Evolutionary conservation across 176 grass and related monocot species (phyloP).

Genomic region (Aegilops sharonensis): DNA sequence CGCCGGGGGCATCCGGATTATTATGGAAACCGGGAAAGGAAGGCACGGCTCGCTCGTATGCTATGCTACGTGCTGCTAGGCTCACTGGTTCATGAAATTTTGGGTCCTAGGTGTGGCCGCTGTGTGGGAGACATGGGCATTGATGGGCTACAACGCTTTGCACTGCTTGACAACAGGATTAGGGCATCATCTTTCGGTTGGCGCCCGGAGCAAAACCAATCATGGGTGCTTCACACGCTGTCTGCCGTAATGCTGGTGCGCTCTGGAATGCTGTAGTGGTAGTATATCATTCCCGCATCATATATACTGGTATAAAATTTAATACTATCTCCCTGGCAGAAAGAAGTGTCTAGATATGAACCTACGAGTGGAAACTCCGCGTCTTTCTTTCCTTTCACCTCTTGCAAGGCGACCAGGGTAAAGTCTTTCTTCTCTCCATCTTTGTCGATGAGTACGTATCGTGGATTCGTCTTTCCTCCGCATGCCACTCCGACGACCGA

Average conservation of each 20-base stretch:
- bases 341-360: too few relatives aligned
- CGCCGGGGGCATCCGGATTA: background rate
- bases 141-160: constrained; percentile 42
- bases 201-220: background rate
- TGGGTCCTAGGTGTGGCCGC: constrained; percentile 16
- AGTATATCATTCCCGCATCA: background rate
- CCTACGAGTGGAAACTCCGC: too few relatives aligned
- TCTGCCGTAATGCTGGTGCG: too few relatives aligned
- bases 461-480: too few relatives aligned
- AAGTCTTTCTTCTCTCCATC: too few relatives aligned
- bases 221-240: background rate
- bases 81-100: background rate
- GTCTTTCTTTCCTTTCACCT: too few relatives aligned
- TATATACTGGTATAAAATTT: background rate
- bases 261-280: background rate
- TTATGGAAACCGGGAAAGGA: background rate
- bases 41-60: background rate
- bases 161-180: constrained; percentile 26
- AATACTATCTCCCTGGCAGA: too few relatives aligned
- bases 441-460: too few relatives aligned
- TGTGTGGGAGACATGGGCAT: constrained; percentile 29
- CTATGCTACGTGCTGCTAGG: background rate
- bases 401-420: too few relatives aligned
- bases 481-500: too few relatives aligned
- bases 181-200: background rate